A percentile compares a stretch with the other conserved stretches of the same genome.
Conservation (phyloP, 345 rosid genomes). For the Gossypium ekmanianum region DNA sequence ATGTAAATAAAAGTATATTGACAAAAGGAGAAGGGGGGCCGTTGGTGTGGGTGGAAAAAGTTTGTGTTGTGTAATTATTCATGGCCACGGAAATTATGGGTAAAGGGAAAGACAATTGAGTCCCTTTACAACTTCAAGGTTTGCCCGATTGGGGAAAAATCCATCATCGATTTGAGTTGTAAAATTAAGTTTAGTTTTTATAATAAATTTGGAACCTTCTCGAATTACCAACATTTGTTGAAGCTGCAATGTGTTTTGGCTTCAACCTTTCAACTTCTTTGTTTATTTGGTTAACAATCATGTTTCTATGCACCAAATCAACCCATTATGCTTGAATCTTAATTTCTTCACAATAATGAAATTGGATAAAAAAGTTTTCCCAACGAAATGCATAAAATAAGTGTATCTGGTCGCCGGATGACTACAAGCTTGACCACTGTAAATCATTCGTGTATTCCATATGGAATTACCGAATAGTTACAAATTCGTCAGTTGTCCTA, state of each 20-base stretch:
- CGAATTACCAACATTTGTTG: neutral
- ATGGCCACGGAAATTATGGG: slow-evolving; percentile 3
- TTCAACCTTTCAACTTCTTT: neutral
- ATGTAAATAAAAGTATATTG: slow-evolving; percentile 8
- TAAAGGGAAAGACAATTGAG: slow-evolving; percentile 16
- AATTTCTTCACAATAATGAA: neutral
- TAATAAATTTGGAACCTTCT: neutral
- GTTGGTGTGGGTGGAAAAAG: slow-evolving; percentile 12
- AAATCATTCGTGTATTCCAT: neutral
- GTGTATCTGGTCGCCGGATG: neutral
- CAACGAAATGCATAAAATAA: neutral
- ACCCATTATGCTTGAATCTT: neutral
- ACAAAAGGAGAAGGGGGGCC: slow-evolving; percentile 7
- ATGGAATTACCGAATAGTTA: neutral
- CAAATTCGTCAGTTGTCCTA: neutral
- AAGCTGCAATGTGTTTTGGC: neutral
- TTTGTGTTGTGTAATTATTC: slow-evolving; percentile 16
- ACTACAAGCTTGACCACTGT: neutral
- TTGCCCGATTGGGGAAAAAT: too few species aligned
- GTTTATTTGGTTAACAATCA: neutral
- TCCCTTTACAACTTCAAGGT: slow-evolving; percentile 20
- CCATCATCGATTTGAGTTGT: neutral
- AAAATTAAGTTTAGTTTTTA: neutral
- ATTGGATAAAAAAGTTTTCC: neutral
- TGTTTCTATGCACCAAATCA: neutral